A percentile compares a stretch with the other conserved stretches of the same genome.
Evolutionary conservation across 305 asterid species (phyloP).

Genomic region (Fraxinus albicans): DNA sequence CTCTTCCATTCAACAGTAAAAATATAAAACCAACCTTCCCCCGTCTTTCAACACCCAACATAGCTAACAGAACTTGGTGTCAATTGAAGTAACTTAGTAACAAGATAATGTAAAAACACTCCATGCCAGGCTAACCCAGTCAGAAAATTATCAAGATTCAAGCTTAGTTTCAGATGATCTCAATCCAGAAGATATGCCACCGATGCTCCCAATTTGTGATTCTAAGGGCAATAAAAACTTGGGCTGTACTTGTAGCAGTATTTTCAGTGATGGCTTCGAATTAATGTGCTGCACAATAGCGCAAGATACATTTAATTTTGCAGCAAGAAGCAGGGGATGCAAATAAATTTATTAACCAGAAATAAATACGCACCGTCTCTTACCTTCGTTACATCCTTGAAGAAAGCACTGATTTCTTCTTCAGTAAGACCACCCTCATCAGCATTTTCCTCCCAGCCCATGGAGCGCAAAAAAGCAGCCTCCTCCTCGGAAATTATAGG

Average conservation of each 20-base stretch:
- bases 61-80: background rate
- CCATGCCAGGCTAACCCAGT: slow-evolving; percentile 24
- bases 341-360: background rate
- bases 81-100: slow-evolving; percentile 9
- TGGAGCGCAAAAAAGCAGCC: slow-evolving; percentile 74
- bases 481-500: slow-evolving; percentile 69
- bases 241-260: slow-evolving; percentile 50
- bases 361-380: background rate
- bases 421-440: slow-evolving; percentile 90
- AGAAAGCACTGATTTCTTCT: slow-evolving; percentile 85
- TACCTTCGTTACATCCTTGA: slow-evolving; percentile 66
- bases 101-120: slow-evolving; percentile 16
- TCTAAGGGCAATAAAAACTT: slow-evolving; percentile 43
- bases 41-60: slow-evolving; percentile 2
- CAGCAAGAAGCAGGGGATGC: background rate
- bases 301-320: background rate
- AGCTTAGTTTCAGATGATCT: slow-evolving; percentile 49
- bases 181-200: slow-evolving; percentile 51
- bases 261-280: slow-evolving; percentile 54
- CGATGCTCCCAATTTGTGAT: slow-evolving; percentile 43
- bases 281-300: slow-evolving; percentile 55
- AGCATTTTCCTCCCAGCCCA: slow-evolving; percentile 95
- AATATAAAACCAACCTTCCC: slow-evolving; percentile 17
- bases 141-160: slow-evolving; percentile 44
- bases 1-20: slow-evolving; percentile 23